Evolutionary conservation across 495 filamentous ascomycete genomes (phyloP), one percentile per base, ranked within the genome.

Genomic region (Lasiosphaeria miniovina): DNA sequence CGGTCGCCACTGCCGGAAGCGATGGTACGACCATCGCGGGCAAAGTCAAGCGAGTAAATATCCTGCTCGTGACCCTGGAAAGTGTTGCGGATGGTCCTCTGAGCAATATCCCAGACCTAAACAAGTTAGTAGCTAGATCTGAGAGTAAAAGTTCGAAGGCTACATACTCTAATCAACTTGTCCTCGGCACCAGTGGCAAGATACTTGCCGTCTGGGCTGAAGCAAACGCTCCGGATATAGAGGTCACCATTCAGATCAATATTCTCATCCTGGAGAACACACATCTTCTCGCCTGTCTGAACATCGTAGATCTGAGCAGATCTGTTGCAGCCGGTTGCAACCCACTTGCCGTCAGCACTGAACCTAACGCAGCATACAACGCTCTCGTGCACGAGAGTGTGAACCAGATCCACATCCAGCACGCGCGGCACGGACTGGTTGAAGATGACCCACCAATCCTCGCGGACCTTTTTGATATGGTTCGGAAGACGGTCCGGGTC

Each of bases 271-370:
- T 92, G 88, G 43, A 94, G 75, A 32, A 87, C 82, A 57, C 88
- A 89, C 53, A 94, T 81, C 70, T 90, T 90, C 60, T 88, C 85
- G 54, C 91, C 91, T 8, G 83, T 87, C 51, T 75, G 76, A 38
- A 96, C 91, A 63, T 96, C 91, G 72, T 92, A 96, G 61, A 96
- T 96, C 68, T 94, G 90, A 34, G 91, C 91, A 4, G 89, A 93
- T 61, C 89, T 80, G 70, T 95, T 96, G 75, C 91, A 94, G 33
- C 91, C 91, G 4, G 91, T 95, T 10, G 91, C 91, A 54, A 96
- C 86, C 67, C 89, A 93, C 70, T 90, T 90, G 64, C 91, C 91
- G 67, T 96, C 91, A 53, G 86, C 82, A 68, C 91, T 95, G 74
- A 96, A 96, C 53, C 91, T 79, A 24, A 96, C 91, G 71, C 91